Evolutionary conservation across 352 stramenopile genomes (phyloP), one percentile per base, ranked within the genome.

Genomic region (Pythium monospermum): DNA sequence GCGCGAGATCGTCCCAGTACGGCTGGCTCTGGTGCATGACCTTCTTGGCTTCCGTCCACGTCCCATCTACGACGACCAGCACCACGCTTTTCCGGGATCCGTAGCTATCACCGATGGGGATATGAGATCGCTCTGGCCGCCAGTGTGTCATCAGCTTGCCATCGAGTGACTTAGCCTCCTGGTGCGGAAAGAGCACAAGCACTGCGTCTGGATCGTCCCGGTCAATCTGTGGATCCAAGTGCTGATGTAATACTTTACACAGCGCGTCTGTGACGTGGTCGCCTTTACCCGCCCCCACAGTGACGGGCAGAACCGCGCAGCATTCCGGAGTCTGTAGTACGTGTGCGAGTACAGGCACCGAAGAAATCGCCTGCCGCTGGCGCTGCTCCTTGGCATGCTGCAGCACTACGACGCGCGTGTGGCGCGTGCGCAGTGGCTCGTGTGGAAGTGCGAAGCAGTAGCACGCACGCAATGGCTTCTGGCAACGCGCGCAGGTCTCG

Each of bases 21-120:
- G 7, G 16, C 11, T 60, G 53, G 46, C 73, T 83, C 38, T 71
- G 57, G 53, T 74, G 67, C 28, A 82, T 67, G 27, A 91, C 81
- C 55, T 86, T 83, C 69, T 90, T 92, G 51, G 81, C 81, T 44
- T 92, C 74, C 13, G 71, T 83, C 81, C 81, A 92, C 41, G 81
- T 92, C 40, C 81, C 81, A 33, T 92, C 81, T 21, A 92, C 63
- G 45, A 76, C 81, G 0, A 92, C 56, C 1, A 92, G 66, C 55
- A 87, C 61, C 13, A 42, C 19, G 1, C 19, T 31, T 22, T 16
- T 2, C 31, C 25, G n/a, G 21, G 25, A 4, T 11, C 18, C 13
- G 22, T n/a, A 27, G 16, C 28, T 56, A 27, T n/a, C 7, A 22
- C 23, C 33, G 10, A 23, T 13, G 4, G 16, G 10, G 12, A 4